Evolutionary conservation across 1,284 basidiomycete genomes (phyloP).

Genomic region (Calocybe gambosa): DNA sequence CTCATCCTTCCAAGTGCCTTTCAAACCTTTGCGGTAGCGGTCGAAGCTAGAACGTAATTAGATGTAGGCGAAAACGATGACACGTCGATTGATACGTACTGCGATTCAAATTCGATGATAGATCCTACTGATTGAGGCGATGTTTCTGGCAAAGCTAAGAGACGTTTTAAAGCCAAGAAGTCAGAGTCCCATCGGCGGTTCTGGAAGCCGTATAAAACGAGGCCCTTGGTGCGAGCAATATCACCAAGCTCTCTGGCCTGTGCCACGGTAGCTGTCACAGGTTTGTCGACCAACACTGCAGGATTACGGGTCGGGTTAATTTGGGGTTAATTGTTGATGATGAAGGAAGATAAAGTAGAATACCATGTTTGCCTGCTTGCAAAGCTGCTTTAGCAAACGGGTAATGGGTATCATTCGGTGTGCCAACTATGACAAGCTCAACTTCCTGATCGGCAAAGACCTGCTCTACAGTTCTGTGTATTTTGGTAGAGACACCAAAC

Average conservation of each 20-base stretch:
- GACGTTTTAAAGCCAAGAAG: conserved; percentile 66
- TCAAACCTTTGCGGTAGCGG: conserved; percentile 62
- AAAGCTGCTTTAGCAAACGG: conserved; percentile 58
- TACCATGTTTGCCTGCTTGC: conserved; percentile 75
- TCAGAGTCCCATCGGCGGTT: conserved; percentile 84
- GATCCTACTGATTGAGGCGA: conserved; percentile 54
- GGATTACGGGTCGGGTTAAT: background rate
- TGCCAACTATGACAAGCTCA: conserved; percentile 68
- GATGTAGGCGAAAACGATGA: background rate
- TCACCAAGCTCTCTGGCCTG: conserved; percentile 65
- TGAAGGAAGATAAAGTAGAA: conserved; percentile 3
- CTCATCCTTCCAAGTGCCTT: conserved; percentile 69
- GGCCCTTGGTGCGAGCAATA: conserved; percentile 59
- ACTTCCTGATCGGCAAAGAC: conserved; percentile 55
- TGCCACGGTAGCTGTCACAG: conserved; percentile 60
- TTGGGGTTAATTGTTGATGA: too few relatives aligned
- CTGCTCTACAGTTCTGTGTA: conserved; percentile 49
- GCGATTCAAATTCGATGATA: conserved; percentile 71
- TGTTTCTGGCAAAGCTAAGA: conserved; percentile 50
- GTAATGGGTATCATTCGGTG: conserved; percentile 80
- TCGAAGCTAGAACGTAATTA: conserved; percentile 51
- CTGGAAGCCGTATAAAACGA: conserved; percentile 74
- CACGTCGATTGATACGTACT: conserved; percentile 36
- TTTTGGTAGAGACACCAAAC: conserved; percentile 53
- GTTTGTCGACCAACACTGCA: conserved; percentile 78